A percentile compares a stretch with the other conserved stretches of the same genome.
phyloP scores from a whole-genome alignment of 2,329 filamentous ascomycete genomes.

The Cladosporium sp. region DNA sequence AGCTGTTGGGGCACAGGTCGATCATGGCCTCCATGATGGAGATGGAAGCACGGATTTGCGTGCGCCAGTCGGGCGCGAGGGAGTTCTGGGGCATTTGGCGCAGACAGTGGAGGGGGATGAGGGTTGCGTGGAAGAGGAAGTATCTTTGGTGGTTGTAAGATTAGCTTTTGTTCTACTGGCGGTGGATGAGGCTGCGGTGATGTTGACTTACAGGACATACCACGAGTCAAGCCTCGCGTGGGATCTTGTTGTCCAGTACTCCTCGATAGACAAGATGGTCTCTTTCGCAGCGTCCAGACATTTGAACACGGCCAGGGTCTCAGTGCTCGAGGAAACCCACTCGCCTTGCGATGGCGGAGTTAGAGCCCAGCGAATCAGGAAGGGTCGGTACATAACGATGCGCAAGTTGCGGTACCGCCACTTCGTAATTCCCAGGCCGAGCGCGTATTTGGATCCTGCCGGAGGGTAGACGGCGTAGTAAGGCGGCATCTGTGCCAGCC shows the following conservation, averaged over 20 bases:
- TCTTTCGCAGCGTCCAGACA: slow-evolving; percentile 8
- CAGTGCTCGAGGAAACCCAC: slow-evolving; percentile 1
- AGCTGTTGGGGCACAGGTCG: slow-evolving; percentile 3
- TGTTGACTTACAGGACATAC: slow-evolving; percentile 5
- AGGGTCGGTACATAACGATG: slow-evolving; percentile 6
- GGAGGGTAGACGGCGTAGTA: slow-evolving; percentile 8
- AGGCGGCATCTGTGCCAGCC: slow-evolving; percentile 5
- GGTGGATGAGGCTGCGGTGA: background rate
- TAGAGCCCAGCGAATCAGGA: slow-evolving; percentile 1
- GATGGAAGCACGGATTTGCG: slow-evolving; percentile 3
- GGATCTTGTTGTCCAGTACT: slow-evolving; percentile 7
- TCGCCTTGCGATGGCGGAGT: background rate
- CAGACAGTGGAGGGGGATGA: slow-evolving; percentile 7
- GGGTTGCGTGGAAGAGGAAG: slow-evolving; percentile 9
- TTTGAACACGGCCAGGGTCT: slow-evolving; percentile 5
- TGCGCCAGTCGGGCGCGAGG: slow-evolving; percentile 6
- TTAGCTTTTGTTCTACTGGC: background rate
- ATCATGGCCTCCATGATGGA: slow-evolving; percentile 7
- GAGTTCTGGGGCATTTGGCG: slow-evolving; percentile 6
- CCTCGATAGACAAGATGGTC: slow-evolving; percentile 2
- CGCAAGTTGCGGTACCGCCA: slow-evolving; percentile 6
- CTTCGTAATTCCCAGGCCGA: slow-evolving; percentile 5
- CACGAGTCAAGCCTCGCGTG: slow-evolving; percentile 1
- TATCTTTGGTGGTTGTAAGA: background rate
- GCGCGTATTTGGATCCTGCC: slow-evolving; percentile 1